Conservation (phyloP, 1,284 basidiomycete genomes). For the Amylostereum chailletii region DNA sequence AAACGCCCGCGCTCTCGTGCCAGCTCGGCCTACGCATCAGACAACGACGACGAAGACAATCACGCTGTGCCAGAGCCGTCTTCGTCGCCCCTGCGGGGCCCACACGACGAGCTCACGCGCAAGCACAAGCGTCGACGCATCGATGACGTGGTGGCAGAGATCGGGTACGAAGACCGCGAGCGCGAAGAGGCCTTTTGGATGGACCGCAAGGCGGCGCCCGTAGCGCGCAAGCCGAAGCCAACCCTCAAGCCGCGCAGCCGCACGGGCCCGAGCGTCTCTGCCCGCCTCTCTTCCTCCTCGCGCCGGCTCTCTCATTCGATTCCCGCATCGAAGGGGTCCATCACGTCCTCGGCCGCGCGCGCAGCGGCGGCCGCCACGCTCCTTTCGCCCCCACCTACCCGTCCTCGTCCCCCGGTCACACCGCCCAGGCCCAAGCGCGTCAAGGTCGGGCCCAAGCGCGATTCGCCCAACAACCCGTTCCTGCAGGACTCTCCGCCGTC, state of each 20-base stretch:
- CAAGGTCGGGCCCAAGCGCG: constrained; percentile 28
- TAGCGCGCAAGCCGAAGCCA: not conserved
- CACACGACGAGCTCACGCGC: constrained; percentile 2
- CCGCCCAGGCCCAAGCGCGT: constrained; percentile 13
- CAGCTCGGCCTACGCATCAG: constrained; percentile 21
- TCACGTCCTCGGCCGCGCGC: constrained; percentile 15
- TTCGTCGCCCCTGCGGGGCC: not conserved
- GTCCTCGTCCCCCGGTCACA: constrained; percentile 17
- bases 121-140: constrained; percentile 11
- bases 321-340: constrained; percentile 12
- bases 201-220: constrained; percentile 6
- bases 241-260: not conserved
- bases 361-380: constrained; percentile 16
- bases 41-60: constrained; percentile 18
- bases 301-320: constrained; percentile 19
- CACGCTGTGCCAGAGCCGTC: not conserved
- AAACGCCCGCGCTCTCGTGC: constrained; percentile 25
- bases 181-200: constrained; percentile 12
- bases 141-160: not conserved
- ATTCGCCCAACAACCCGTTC: constrained; percentile 49
- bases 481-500: constrained; percentile 19
- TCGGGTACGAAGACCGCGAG: constrained; percentile 3
- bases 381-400: constrained; percentile 27
- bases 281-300: constrained; percentile 9
- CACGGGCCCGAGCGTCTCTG: not conserved